Conservation (phyloP, 768 basidiomycete species). For the Leccinellum rugosiceps region DNA sequence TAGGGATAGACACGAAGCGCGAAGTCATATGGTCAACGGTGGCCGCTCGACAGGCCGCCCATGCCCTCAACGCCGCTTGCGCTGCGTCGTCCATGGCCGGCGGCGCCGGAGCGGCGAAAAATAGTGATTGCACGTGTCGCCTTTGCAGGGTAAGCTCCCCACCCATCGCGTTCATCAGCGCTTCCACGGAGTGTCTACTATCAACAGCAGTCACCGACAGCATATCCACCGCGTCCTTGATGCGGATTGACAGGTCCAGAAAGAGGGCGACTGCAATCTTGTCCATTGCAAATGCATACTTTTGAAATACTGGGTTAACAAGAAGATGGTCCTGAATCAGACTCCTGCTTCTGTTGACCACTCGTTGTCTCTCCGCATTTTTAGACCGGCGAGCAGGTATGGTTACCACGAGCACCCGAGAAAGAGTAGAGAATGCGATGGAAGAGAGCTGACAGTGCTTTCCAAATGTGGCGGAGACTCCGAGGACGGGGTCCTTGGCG, state of each 20-base stretch:
- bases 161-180: constrained; percentile 38
- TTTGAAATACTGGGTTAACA: constrained; percentile 24
- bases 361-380: not conserved
- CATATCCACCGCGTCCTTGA: constrained; percentile 40
- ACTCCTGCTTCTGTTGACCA: constrained; percentile 8
- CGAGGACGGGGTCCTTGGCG: constrained; percentile 28
- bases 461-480: constrained; percentile 44
- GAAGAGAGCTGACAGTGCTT: constrained; percentile 32
- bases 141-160: constrained; percentile 31
- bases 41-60: constrained; percentile 41
- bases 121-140: constrained; percentile 27
- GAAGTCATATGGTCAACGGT: constrained; percentile 19
- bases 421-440: constrained; percentile 40
- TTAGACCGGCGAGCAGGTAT: constrained; percentile 17
- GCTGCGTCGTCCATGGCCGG: constrained; percentile 17
- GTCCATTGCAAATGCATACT: constrained; percentile 48
- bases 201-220: constrained; percentile 28
- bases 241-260: constrained; percentile 35
- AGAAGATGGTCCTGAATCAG: constrained; percentile 35
- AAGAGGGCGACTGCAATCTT: constrained; percentile 38
- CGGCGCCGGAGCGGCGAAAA: constrained; percentile 18
- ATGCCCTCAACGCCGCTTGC: constrained; percentile 41
- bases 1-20: constrained; percentile 14
- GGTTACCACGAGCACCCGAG: constrained; percentile 35
- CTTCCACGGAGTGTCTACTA: constrained; percentile 34